Percentiles rank a stretch among this genome's conserved stretches.
Conservation (phyloP, 345 rosid species). For the Hibiscus syriacus region DNA sequence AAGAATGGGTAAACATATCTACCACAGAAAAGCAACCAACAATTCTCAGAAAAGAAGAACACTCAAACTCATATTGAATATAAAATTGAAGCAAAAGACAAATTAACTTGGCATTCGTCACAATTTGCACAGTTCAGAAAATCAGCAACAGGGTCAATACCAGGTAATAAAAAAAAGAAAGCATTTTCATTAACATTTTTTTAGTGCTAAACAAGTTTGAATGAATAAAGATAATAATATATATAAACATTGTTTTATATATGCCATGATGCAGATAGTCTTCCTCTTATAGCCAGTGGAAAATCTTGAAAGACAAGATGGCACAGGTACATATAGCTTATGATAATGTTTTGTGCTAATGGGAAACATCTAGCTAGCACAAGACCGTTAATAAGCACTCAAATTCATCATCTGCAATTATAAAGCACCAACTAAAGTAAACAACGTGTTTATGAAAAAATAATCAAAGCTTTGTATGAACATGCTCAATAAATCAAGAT, state of each 20-base stretch:
- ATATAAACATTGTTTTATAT: neutral
- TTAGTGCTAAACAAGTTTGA: too few relatives aligned
- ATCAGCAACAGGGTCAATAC: neutral
- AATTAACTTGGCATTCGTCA: neutral
- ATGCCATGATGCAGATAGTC: slow-evolving; percentile 2
- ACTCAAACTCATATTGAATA: neutral
- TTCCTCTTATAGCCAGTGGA: slow-evolving; percentile 5
- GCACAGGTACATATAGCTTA: slow-evolving; percentile 12
- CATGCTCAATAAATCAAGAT: neutral
- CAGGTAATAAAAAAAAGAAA: neutral
- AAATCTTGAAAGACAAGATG: neutral
- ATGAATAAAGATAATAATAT: neutral
- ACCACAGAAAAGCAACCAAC: neutral
- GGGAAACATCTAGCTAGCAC: slow-evolving; percentile 13
- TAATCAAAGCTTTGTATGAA: neutral
- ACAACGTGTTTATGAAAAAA: neutral
- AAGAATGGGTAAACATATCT: neutral
- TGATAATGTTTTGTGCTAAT: slow-evolving; percentile 23
- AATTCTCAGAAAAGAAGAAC: neutral
- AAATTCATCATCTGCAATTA: neutral
- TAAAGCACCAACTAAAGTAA: neutral
- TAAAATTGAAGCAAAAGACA: neutral
- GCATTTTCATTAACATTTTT: neutral
- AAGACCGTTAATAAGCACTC: slow-evolving; percentile 22
- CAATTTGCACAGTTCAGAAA: neutral